A percentile compares a stretch with the other conserved stretches of the same genome.
Evolutionary conservation across 1,284 basidiomycete species (phyloP).

Genomic region (Cryptococcus sp.): DNA sequence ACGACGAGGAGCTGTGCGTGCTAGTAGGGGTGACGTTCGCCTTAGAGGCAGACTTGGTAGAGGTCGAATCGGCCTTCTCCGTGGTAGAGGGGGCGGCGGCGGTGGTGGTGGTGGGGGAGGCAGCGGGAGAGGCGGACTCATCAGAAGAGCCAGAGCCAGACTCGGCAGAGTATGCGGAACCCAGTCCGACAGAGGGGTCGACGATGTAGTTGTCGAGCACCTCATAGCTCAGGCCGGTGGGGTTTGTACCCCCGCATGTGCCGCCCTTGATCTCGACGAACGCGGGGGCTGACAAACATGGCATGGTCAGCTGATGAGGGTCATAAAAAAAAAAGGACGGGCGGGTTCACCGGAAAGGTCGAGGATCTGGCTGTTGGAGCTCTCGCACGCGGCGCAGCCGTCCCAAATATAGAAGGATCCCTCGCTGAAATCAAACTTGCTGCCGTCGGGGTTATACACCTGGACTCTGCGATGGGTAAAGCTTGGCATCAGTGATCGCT

Average conservation of each 20-base stretch:
- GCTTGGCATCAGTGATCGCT: background rate
- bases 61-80: background rate
- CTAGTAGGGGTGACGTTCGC: no score
- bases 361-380: constrained; percentile 18
- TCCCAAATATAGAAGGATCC: constrained; percentile 38
- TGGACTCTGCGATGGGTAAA: constrained; percentile 11
- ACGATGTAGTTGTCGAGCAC: constrained; percentile 25
- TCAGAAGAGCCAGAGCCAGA: background rate
- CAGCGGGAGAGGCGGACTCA: background rate
- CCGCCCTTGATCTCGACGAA: constrained; percentile 18
- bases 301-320: background rate
- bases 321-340: background rate
- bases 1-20: background rate
- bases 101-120: background rate
- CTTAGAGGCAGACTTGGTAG: background rate
- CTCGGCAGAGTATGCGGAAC: background rate
- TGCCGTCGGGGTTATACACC: constrained; percentile 20
- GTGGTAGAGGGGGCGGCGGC: background rate
- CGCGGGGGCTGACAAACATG: background rate
- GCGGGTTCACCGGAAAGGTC: constrained; percentile 27
- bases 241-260: constrained; percentile 27
- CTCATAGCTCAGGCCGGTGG: constrained; percentile 27
- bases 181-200: constrained; percentile 15
- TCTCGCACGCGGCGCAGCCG: constrained; percentile 28
- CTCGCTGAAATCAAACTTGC: constrained; percentile 12